Conservation (phyloP, 805 yeast species). For the Pichia pseudocactophila region DNA sequence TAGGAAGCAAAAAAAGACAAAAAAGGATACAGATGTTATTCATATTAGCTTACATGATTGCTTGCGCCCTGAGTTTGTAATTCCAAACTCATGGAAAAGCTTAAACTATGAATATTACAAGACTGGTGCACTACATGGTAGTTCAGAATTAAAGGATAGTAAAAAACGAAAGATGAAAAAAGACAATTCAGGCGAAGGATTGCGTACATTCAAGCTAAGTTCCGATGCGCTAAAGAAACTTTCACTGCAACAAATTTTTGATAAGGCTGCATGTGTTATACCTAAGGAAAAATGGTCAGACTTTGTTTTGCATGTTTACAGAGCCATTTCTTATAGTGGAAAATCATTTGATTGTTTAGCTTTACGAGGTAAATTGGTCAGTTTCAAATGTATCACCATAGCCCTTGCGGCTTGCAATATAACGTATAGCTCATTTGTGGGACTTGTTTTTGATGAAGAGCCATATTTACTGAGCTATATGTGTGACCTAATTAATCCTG, state of each 20-base stretch:
- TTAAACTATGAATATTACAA: conserved; percentile 47
- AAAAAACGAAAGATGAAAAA: conserved; percentile 14
- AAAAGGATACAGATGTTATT: conserved; percentile 10
- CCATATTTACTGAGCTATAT: conserved; percentile 61
- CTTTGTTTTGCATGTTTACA: conserved; percentile 50
- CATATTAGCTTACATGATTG: conserved; percentile 24
- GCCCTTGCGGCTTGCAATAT: conserved; percentile 54
- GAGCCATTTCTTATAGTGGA: conserved; percentile 63
- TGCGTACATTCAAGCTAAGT: conserved; percentile 42
- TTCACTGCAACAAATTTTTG: conserved; percentile 53
- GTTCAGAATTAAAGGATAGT: not conserved
- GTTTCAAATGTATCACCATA: conserved; percentile 57
- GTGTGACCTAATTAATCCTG: conserved; percentile 67
- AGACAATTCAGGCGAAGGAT: conserved; percentile 31
- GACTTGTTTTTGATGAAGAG: conserved; percentile 62
- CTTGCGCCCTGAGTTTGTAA: conserved; percentile 24
- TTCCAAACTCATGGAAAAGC: conserved; percentile 49
- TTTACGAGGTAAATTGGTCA: conserved; percentile 50
- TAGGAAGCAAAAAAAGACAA: conserved; percentile 11
- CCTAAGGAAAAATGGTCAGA: conserved; percentile 60
- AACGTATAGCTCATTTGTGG: conserved; percentile 48
- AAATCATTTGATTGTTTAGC: conserved; percentile 43
- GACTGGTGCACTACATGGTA: conserved; percentile 14
- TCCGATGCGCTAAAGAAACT: conserved; percentile 48
- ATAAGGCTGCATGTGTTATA: conserved; percentile 44